Conservation (phyloP, 2,329 filamentous ascomycete genomes). For the Dactylellina haptotyla region DNA sequence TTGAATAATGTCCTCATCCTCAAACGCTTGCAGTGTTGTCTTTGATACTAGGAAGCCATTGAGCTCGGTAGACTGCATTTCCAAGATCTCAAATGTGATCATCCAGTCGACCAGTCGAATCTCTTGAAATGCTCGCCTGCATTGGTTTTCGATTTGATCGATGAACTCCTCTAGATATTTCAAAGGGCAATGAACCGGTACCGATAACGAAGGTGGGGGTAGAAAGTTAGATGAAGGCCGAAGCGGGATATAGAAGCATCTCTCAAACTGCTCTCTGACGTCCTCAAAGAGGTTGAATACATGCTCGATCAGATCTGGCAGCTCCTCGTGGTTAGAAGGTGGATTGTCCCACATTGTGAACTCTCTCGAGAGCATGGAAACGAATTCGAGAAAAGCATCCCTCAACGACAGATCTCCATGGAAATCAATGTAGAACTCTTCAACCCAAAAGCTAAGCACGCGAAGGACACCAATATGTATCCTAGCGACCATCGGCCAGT, state of each 20-base stretch:
- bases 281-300: slow-evolving; percentile 57
- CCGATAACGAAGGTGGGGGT: slow-evolving; percentile 26
- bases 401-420: slow-evolving; percentile 58
- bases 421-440: slow-evolving; percentile 59
- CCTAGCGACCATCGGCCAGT: slow-evolving; percentile 58
- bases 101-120: slow-evolving; percentile 59
- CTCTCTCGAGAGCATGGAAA: slow-evolving; percentile 57
- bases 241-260: slow-evolving; percentile 45
- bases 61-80: slow-evolving; percentile 58
- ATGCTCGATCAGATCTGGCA: slow-evolving; percentile 57
- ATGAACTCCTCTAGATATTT: slow-evolving; percentile 57
- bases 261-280: slow-evolving; percentile 57
- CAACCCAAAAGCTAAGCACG: slow-evolving; percentile 58
- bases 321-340: slow-evolving; percentile 54
- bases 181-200: slow-evolving; percentile 52
- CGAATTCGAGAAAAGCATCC: slow-evolving; percentile 58
- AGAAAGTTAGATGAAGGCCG: slow-evolving; percentile 41
- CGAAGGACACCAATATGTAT: slow-evolving; percentile 59
- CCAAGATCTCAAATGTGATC: slow-evolving; percentile 59
- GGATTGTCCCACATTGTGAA: slow-evolving; percentile 57
- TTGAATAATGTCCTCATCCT: slow-evolving; percentile 58
- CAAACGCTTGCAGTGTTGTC: slow-evolving; percentile 55
- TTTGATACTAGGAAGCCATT: slow-evolving; percentile 58
- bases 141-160: slow-evolving; percentile 57
- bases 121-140: slow-evolving; percentile 56